Evolutionary conservation across 805 yeast genomes (phyloP), one percentile per base, ranked within the genome.

Genomic region (Metschnikowia anglica): DNA sequence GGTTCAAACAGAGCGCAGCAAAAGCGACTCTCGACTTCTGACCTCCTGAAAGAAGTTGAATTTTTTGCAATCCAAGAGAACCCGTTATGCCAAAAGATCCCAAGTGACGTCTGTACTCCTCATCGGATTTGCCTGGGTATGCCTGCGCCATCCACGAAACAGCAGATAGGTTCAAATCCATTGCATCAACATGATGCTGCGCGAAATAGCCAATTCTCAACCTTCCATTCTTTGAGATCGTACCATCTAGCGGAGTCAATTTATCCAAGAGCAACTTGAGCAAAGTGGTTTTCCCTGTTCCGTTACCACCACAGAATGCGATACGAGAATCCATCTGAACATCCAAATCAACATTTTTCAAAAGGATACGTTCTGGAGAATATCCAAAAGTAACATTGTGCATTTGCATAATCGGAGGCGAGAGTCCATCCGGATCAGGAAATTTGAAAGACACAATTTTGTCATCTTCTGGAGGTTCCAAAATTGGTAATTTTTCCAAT

Each of bases 81-180:
- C 99, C 99, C 4, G 96, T 88, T 50, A 93, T 91, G 65, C 99
- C 99, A 66, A 93, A 93, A 0, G 97, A 85, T 39, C 99, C 99
- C 54, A 93, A 74, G 61, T 90, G 97, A 58, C 96, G 83, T 73
- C 99, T 83, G 63, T 91, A 91, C 65, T 93, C 98, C 68, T 93
- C 98, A 59, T 89, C 98, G 2, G 89, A 80, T 63, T 83, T 88
- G 44, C 98, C 98, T 2, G 97, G 99, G 72, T 74, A 88, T 4
- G 83, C 79, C 47, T 77, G 72, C 7, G 95, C 83, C 87, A 93
- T 79, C 98, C 99, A 93, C 37, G 87, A 83, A 8, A 93, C 97
- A 0, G 99, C 97, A 43, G 87, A 85, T 33, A 80, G 68, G 12
- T 65, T 75, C 54, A 90, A 70, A 60, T 93, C 98, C 97, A 93